These are phyloP conservation scores for Globisporangium heterothallicum DNA, from an alignment of 352 stramenopile species.

Conservation along the genomic window DNA sequence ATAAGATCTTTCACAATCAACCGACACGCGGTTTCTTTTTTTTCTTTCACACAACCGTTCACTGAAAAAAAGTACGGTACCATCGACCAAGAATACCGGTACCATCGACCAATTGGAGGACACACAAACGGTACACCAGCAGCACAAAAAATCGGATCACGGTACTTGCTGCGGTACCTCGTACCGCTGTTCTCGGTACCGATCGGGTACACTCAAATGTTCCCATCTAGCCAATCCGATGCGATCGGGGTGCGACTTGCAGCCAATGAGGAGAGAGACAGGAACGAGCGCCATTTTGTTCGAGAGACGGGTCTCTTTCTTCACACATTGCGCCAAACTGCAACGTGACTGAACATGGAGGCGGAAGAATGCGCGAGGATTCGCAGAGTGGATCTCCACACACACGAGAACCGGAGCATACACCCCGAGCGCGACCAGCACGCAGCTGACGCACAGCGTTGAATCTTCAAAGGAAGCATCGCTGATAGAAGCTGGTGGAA, in stretches of 20 bases:
- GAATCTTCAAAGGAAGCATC: background rate
- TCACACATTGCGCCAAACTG: slow-evolving; percentile 3
- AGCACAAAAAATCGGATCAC: slow-evolving; percentile 13
- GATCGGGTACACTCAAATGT: background rate
- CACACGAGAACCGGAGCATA: background rate
- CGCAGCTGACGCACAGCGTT: background rate
- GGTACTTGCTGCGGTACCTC: slow-evolving; percentile 2
- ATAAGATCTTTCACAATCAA: slow-evolving; percentile 8
- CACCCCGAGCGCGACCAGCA: no score
- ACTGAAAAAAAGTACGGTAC: no score
- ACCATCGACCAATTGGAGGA: no score
- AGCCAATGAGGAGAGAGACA: background rate
- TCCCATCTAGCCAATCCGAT: background rate
- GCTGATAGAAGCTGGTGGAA: background rate
- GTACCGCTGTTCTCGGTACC: background rate
- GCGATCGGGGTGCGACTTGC: background rate
- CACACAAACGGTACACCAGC: no score
- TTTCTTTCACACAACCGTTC: no score
- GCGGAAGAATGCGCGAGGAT: slow-evolving; percentile 1
- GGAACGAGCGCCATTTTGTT: slow-evolving; percentile 1
- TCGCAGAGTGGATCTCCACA: no score
- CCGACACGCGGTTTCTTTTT: background rate
- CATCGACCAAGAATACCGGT: no score
- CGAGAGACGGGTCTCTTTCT: background rate
- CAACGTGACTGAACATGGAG: background rate